Percentiles rank a stretch among this genome's conserved stretches.
Evolutionary conservation across 441 rosid genomes (phyloP).

Genomic region (Melastoma candidum): DNA sequence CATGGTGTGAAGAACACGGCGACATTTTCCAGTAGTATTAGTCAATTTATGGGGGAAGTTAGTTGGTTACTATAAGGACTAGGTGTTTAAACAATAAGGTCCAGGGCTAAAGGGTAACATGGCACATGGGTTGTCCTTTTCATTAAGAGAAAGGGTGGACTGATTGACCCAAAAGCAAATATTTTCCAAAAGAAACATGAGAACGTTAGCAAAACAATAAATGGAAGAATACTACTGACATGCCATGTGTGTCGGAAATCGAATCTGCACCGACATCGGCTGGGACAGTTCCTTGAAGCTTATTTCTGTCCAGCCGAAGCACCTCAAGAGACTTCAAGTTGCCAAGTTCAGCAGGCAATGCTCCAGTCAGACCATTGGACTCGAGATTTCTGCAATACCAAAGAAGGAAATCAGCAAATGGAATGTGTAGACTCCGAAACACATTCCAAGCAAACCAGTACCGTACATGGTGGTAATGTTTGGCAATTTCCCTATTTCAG

Average conservation of each 20-base stretch:
- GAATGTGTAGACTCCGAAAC: constrained; percentile 2
- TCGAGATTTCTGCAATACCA: constrained; percentile 61
- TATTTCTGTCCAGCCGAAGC: constrained; percentile 73
- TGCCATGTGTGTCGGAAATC: constrained; percentile 31
- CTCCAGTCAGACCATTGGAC: constrained; percentile 82
- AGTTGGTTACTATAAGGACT: background rate
- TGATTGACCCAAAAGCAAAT: background rate
- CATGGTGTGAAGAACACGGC: background rate
- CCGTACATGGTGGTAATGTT: constrained; percentile 44
- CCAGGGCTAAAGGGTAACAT: background rate
- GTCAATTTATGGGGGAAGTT: background rate
- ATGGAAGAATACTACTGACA: constrained; percentile 33
- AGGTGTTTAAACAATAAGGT: background rate
- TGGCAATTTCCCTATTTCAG: constrained; percentile 62
- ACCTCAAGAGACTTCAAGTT: constrained; percentile 60
- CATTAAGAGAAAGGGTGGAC: background rate
- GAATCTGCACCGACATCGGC: constrained; percentile 32
- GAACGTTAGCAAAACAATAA: background rate
- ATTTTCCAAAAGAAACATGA: no score
- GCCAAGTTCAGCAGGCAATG: constrained; percentile 64
- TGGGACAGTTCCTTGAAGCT: constrained; percentile 71
- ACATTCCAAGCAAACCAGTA: background rate
- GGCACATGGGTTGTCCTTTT: background rate
- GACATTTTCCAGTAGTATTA: background rate
- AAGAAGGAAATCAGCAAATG: constrained; percentile 11